Base-by-base conservation (phyloP, 2,329 filamentous ascomycete species). In the Colletotrichum limetticola region DNA sequence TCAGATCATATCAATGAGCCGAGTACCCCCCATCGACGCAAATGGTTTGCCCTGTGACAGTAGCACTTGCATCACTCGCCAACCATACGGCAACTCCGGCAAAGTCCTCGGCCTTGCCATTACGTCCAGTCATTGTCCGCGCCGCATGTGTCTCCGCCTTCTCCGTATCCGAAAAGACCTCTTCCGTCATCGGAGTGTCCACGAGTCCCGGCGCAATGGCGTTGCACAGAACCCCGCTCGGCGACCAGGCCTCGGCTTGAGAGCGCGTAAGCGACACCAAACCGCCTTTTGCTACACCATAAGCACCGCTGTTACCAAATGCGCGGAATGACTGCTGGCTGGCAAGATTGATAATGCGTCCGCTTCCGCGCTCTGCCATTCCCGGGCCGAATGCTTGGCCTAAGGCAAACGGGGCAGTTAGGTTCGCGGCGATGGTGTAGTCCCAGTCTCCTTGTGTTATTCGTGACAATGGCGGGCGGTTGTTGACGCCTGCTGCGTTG, bases 11-110 rank as follows among this genome's bases (percentile, higher is more conserved):
- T 49, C 42, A 49, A n/a, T 49, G 42, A 1, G 79, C 79, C 1
- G 81, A 82, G 56, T 81, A 82, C 0, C 80, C 80, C 1, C 80
- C 80, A 37, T 82, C 80, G 0, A 82, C 80, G 74, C 82, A 82
- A 1, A 82, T 74, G 0, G 77, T 79, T 74, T 82, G 81, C 0
- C 80, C 80, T 0, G 80, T 82, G 1, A 82, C 78, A 0, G 80
- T 76, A 8, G 76, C 76, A 22, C 80, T 82, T 0, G 79, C 81
- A 19, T 76, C 76, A 14, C 79, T 79, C 0, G 81, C 80, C 46
- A 82, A 14, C 42, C 78, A 82, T 1, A 82, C 72, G 0, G 75
- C 79, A 11, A 78, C 74, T 0, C 80, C 80, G 0, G 76, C 79
- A 76, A 82, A 82, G 69, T 82, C 80, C 57, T 70, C 75, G 0